Evolutionary conservation across 2,329 filamentous ascomycete species (phyloP), one percentile per base, ranked within the genome.

Genomic region (Xylaria sp.): DNA sequence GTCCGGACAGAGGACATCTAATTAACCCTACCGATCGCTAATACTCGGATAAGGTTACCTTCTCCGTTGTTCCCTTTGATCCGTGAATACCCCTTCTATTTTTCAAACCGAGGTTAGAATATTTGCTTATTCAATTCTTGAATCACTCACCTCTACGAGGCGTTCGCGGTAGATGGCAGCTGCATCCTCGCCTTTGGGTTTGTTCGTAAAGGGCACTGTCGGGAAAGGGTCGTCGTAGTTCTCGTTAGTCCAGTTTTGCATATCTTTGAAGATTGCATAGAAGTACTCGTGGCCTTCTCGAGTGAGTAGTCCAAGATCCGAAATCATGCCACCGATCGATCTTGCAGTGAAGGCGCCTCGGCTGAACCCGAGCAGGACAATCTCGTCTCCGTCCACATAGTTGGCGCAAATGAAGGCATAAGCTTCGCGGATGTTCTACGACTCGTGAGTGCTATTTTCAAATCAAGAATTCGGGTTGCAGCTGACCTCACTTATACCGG

Each of bases 341-440:
- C 86, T 82, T 2, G 83, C 86, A 0, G 86, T 89, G 72, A 88
- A 89, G 4, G 87, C 87, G 3, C 87, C 87, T 15, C 87, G 83
- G 1, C 86, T 89, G 80, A 87, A 89, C 2, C 87, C 87, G 33
- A 88, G 77, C 33, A 89, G 81, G 56, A 87, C 78, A 57, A 89
- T 87, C 70, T 88, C 84, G 69, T 89, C 87, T 2, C 86, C 86
- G 62, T 85, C 83, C 63, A 83, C 82, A 73, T 90, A 90, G 78
- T 90, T 91, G 73, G 86, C 84, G 64, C 87, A 89, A 1, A 90
- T 80, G 74, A 90, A 91, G 4, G 85, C 83, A 74, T 91, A 91
- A 1, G 88, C 86, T 76, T 90, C 88, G 13, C 88, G 85, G 62
- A 91, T 84, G 66, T 91, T 73, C 75, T 77, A 65, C 31, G 18